phyloP scores from a whole-genome alignment of 176 grass and related monocot species.

The Cenchrus purpureus region DNA sequence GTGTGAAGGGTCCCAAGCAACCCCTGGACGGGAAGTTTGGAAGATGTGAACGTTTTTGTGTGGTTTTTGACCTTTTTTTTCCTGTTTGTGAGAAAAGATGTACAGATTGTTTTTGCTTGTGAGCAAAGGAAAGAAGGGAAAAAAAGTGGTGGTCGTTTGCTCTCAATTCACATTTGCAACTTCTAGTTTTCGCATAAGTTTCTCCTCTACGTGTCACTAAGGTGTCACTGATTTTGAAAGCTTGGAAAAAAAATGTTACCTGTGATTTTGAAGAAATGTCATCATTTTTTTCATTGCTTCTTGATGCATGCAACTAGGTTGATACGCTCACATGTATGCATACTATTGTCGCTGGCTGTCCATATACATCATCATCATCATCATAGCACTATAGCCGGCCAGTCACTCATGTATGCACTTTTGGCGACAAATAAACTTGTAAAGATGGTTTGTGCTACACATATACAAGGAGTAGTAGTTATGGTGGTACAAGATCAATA shows the following conservation, averaged over 20 bases:
- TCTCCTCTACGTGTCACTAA: background rate
- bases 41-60: constrained; percentile 4
- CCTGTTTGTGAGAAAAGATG: background rate
- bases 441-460: background rate
- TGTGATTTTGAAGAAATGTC: background rate
- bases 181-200: background rate
- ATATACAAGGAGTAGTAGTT: no score
- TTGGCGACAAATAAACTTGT: background rate
- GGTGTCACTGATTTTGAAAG: background rate
- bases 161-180: background rate
- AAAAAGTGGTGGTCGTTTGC: background rate
- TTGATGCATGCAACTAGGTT: no score
- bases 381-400: background rate
- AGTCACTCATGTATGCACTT: background rate
- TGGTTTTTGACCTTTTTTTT: background rate
- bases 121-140: background rate
- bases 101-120: constrained; percentile 6
- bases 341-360: no score
- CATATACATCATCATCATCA: no score
- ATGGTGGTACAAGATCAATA: background rate
- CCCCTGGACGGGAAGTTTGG: background rate
- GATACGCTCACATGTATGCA: no score
- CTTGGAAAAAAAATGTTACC: background rate
- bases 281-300: no score
- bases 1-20: background rate